phyloP scores from a whole-genome alignment of 2,329 filamentous ascomycete species.

The Colletotrichum sp. region DNA sequence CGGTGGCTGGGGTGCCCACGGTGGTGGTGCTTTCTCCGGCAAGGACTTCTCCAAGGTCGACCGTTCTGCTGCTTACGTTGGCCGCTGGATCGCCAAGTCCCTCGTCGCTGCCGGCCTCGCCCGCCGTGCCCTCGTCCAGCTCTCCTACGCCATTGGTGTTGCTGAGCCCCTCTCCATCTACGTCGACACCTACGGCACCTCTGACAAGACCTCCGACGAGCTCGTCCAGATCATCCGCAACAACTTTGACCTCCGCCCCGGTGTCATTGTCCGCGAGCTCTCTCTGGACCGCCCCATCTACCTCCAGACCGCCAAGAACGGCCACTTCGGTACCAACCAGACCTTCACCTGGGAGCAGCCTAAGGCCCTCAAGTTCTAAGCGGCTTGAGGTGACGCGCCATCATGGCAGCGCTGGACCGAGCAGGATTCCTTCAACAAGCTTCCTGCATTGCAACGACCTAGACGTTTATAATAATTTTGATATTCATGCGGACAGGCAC shows the following conservation, averaged over 20 bases:
- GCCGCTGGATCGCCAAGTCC: conserved; percentile 99
- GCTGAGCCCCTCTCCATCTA: conserved; percentile 97
- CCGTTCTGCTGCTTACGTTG: conserved; percentile 95
- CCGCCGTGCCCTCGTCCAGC: conserved; percentile 93
- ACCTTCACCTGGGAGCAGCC: conserved; percentile 98
- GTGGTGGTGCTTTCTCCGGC: conserved; percentile 99
- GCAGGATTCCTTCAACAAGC: conserved; percentile 25
- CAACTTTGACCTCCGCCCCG: conserved; percentile 98
- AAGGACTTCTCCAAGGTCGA: conserved; percentile 99
- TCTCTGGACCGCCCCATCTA: conserved; percentile 97
- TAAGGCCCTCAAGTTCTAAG: conserved; percentile 91
- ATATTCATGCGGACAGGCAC: conserved; percentile 22
- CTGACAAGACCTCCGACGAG: conserved; percentile 85
- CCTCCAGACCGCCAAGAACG: conserved; percentile 98
- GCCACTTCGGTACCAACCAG: conserved; percentile 98
- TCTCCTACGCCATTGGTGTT: conserved; percentile 99
- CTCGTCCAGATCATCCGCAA: conserved; percentile 91
- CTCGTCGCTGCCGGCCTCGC: conserved; percentile 87
- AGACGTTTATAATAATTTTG: conserved; percentile 24
- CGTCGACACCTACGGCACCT: conserved; percentile 97
- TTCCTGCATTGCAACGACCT: conserved; percentile 25
- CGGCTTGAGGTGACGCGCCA: not conserved
- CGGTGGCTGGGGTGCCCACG: conserved; percentile 99
- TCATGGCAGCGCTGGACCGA: not conserved
- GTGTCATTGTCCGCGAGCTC: conserved; percentile 98